A percentile compares a stretch with the other conserved stretches of the same genome.
phyloP scores from a whole-genome alignment of 495 filamentous ascomycete genomes.

The Pyronema omphalodes region DNA sequence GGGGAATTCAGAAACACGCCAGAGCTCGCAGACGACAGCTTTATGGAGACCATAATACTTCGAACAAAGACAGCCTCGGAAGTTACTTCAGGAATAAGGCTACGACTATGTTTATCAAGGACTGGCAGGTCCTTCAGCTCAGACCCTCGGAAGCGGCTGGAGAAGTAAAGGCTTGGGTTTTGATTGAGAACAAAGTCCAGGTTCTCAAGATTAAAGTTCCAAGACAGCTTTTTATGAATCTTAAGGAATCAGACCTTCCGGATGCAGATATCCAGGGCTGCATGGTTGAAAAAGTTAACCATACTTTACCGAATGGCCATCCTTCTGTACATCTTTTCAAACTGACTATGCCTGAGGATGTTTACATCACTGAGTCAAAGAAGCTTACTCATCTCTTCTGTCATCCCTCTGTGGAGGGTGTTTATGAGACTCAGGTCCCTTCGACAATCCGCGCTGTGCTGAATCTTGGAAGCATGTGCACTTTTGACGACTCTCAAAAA shows the following conservation, averaged over 20 bases:
- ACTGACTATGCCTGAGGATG: slow-evolving; percentile 70
- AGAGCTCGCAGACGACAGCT: slow-evolving; percentile 71
- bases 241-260: slow-evolving; percentile 70
- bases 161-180: slow-evolving; percentile 68
- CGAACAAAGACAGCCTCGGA: slow-evolving; percentile 54
- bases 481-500: slow-evolving; percentile 76
- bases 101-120: slow-evolving; percentile 69
- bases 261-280: slow-evolving; percentile 79
- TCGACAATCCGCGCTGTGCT: slow-evolving; percentile 67
- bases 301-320: slow-evolving; percentile 88
- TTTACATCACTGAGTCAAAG: slow-evolving; percentile 62
- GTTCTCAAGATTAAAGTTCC: slow-evolving; percentile 74
- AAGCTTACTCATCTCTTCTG: slow-evolving; percentile 70
- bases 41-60: slow-evolving; percentile 67
- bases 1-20: slow-evolving; percentile 93
- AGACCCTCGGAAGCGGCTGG: slow-evolving; percentile 62
- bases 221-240: slow-evolving; percentile 74
- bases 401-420: slow-evolving; percentile 85
- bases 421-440: slow-evolving; percentile 87
- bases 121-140: slow-evolving; percentile 88
- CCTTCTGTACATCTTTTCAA: slow-evolving; percentile 87
- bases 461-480: slow-evolving; percentile 80
- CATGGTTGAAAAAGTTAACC: slow-evolving; percentile 72
- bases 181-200: slow-evolving; percentile 86
- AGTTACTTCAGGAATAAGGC: slow-evolving; percentile 81